These are phyloP conservation scores for Akebia trifoliata DNA, from an alignment of 164 flowering plant species.

Conservation along the genomic window DNA sequence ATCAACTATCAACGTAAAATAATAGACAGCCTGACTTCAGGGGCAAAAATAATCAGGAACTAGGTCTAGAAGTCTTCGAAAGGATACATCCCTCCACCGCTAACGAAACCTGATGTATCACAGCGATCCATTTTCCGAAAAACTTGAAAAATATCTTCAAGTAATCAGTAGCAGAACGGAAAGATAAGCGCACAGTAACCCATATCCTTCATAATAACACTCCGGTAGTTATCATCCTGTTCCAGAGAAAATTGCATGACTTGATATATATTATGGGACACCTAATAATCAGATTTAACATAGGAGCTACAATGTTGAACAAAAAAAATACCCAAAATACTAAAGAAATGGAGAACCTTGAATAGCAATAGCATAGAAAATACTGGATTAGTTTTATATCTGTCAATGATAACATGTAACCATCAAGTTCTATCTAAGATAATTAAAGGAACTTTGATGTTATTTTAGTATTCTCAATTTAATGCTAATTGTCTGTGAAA, in stretches of 20 bases:
- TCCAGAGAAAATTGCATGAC: constrained; percentile 8
- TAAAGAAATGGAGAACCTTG: not conserved
- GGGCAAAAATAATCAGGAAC: constrained; percentile 22
- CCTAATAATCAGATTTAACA: not conserved
- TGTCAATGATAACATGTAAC: too few species aligned
- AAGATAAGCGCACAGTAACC: constrained; percentile 5
- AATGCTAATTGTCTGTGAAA: too few species aligned
- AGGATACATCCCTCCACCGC: constrained; percentile 66
- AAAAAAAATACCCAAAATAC: too few species aligned
- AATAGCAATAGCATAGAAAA: not conserved
- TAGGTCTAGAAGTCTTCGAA: constrained; percentile 35
- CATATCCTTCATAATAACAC: constrained; percentile 4
- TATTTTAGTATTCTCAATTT: too few species aligned
- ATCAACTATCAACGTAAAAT: constrained; percentile 22
- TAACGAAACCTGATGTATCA: constrained; percentile 95
- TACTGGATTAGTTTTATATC: not conserved
- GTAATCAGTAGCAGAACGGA: constrained; percentile 21
- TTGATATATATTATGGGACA: not conserved
- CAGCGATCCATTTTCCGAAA: constrained; percentile 64
- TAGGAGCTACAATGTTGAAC: not conserved
- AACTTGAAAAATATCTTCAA: constrained; percentile 11
- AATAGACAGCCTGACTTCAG: constrained; percentile 61
- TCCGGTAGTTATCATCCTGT: constrained; percentile 30
- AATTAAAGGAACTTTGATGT: too few species aligned
- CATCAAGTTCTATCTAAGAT: too few species aligned